Evolutionary conservation across 495 filamentous ascomycete genomes (phyloP).

Genomic region (Penicillium ochrochloron): DNA sequence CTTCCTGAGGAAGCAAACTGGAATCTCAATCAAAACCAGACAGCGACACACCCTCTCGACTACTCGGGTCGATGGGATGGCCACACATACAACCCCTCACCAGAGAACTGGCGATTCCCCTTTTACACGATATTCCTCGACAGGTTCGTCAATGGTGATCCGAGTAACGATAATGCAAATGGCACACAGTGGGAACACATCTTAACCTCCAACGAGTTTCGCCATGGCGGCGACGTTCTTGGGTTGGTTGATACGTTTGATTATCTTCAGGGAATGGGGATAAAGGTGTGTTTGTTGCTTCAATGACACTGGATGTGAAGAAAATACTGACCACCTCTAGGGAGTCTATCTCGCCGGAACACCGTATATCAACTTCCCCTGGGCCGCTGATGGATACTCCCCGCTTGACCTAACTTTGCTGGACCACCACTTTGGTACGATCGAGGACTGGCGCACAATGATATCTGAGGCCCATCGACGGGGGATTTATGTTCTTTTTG

Average conservation of each 20-base stretch:
- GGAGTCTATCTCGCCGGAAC: conserved; percentile 46
- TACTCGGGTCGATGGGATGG: conserved; percentile 48
- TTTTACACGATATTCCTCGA: conserved; percentile 48
- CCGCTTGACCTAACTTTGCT: conserved; percentile 46
- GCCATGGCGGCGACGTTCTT: conserved; percentile 44
- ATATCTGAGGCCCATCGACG: conserved; percentile 41
- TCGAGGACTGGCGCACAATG: conserved; percentile 40
- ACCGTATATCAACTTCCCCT: conserved; percentile 47
- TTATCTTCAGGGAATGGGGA: conserved; percentile 47
- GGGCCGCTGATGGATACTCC: conserved; percentile 48
- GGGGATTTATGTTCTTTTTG: conserved; percentile 47
- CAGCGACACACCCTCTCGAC: conserved; percentile 36
- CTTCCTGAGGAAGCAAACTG: conserved; percentile 36
- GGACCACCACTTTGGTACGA: conserved; percentile 43
- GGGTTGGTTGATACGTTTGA: conserved; percentile 43
- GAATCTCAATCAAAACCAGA: conserved; percentile 46
- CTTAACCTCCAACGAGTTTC: conserved; percentile 43
- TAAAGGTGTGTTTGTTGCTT: conserved; percentile 31
- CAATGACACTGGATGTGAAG: conserved; percentile 9
- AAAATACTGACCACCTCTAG: conserved; percentile 17
- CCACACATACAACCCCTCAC: conserved; percentile 46
- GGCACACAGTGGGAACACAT: conserved; percentile 38
- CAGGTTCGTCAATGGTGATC: conserved; percentile 47
- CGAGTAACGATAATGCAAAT: conserved; percentile 26
- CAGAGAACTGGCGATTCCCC: conserved; percentile 49